These are phyloP conservation scores for Alnus glutinosa DNA, from an alignment of 306 rosid species.

Conservation along the genomic window DNA sequence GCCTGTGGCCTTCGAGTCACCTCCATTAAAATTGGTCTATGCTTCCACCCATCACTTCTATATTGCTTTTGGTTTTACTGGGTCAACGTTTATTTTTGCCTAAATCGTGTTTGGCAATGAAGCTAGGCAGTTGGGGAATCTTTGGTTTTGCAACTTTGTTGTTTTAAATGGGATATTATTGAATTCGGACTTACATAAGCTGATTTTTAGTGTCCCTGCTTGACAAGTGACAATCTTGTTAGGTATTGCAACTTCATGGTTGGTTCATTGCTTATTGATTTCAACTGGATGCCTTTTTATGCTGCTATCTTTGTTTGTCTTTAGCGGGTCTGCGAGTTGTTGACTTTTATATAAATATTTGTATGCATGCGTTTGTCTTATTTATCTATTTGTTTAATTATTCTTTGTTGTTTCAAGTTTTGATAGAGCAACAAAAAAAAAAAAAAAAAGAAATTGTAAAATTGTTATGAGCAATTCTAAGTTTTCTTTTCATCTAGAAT, in stretches of 20 bases:
- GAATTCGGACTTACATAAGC: neutral
- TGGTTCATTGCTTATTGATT: neutral
- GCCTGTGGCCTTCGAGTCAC: conserved; percentile 98
- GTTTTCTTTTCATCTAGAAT: neutral
- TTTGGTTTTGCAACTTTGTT: neutral
- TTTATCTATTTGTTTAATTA: neutral
- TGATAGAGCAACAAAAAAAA: neutral
- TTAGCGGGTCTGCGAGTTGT: neutral
- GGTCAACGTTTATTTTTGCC: neutral
- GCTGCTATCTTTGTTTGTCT: neutral
- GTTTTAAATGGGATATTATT: neutral
- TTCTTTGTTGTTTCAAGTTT: neutral
- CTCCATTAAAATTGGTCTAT: conserved; percentile 89
- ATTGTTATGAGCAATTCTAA: neutral
- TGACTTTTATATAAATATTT: neutral
- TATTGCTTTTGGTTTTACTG: conserved; percentile 1
- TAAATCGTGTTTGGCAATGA: neutral
- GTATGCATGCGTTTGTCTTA: neutral
- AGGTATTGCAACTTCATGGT: neutral
- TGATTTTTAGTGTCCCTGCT: neutral
- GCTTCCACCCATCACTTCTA: neutral
- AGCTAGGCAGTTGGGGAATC: neutral
- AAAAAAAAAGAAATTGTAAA: neutral
- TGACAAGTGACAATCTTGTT: neutral
- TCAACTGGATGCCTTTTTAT: neutral